Evolutionary conservation across 2,329 filamentous ascomycete species (phyloP).

Genomic region (Ustulina deusta): DNA sequence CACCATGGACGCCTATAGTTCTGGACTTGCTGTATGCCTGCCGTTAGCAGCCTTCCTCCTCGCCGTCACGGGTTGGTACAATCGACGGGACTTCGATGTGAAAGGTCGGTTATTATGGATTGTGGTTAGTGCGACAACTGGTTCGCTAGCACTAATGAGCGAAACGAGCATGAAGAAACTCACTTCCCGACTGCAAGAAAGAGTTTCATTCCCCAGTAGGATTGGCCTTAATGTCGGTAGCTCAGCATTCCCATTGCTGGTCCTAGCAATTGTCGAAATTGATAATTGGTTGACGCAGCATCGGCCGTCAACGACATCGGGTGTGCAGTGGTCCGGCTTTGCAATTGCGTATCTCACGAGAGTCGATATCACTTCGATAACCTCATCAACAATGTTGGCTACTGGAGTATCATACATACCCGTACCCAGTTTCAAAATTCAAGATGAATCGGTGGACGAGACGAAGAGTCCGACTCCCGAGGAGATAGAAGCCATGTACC

Average conservation of each 20-base stretch:
- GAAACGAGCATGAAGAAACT: conserved; percentile 36
- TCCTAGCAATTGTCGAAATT: conserved; percentile 37
- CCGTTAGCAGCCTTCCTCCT: conserved; percentile 34
- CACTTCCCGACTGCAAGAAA: conserved; percentile 28
- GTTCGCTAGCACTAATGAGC: conserved; percentile 34
- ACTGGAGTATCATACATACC: conserved; percentile 25
- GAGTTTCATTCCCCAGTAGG: conserved; percentile 8
- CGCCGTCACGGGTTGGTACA: conserved; percentile 35
- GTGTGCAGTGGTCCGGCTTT: conserved; percentile 37
- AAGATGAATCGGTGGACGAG: conserved; percentile 21
- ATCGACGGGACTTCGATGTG: conserved; percentile 38
- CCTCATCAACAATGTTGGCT: conserved; percentile 1
- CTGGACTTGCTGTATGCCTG: conserved; percentile 34
- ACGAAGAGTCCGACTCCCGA: conserved; percentile 31
- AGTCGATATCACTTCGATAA: conserved; percentile 26
- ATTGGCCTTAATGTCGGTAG: conserved; percentile 29
- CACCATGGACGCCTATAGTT: conserved; percentile 31
- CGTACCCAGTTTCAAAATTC: conserved; percentile 27
- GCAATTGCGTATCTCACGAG: conserved; percentile 36
- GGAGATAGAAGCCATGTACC: conserved; percentile 34
- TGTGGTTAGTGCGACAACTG: conserved; percentile 30
- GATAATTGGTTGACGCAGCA: conserved; percentile 37
- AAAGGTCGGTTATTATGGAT: conserved; percentile 29
- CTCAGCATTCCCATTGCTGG: conserved; percentile 31
- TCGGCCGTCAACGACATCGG: conserved; percentile 36